Conservation (phyloP, 192 early-diverging fungal species). For the Gaertneriomyces semiglobifer region DNA sequence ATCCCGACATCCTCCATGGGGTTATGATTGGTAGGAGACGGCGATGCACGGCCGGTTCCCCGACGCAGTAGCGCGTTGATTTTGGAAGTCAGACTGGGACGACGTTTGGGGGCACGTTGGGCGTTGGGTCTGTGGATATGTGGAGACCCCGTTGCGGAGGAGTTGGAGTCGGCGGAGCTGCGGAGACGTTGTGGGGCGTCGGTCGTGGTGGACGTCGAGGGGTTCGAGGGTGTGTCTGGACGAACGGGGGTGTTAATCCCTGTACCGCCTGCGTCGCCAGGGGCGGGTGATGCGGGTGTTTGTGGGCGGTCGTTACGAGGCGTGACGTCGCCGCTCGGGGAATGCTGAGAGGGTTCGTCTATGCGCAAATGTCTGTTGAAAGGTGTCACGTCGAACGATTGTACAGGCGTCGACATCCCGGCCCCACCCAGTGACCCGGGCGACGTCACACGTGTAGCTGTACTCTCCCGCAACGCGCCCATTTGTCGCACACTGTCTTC, state of each 20-base stretch:
- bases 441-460: no score
- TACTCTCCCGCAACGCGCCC: constrained; percentile 13
- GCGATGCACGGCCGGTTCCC: not conserved
- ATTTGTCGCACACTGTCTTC: constrained; percentile 3
- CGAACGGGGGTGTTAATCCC: not conserved
- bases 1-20: no score
- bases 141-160: not conserved
- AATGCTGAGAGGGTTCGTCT: not conserved
- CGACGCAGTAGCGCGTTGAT: constrained; percentile 27
- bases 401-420: not conserved
- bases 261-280: not conserved
- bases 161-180: constrained; percentile 14
- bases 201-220: not conserved
- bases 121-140: not conserved
- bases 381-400: not conserved
- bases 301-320: constrained; percentile 14
- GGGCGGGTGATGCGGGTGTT: not conserved
- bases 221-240: not conserved
- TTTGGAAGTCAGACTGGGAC: constrained; percentile 19
- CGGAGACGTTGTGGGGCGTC: not conserved
- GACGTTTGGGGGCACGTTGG: not conserved
- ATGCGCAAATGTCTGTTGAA: constrained; percentile 4
- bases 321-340: constrained; percentile 16
- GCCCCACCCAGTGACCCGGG: no score
- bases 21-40: no score